phyloP scores from a whole-genome alignment of 495 filamentous ascomycete genomes.

The Neurospora terricola region DNA sequence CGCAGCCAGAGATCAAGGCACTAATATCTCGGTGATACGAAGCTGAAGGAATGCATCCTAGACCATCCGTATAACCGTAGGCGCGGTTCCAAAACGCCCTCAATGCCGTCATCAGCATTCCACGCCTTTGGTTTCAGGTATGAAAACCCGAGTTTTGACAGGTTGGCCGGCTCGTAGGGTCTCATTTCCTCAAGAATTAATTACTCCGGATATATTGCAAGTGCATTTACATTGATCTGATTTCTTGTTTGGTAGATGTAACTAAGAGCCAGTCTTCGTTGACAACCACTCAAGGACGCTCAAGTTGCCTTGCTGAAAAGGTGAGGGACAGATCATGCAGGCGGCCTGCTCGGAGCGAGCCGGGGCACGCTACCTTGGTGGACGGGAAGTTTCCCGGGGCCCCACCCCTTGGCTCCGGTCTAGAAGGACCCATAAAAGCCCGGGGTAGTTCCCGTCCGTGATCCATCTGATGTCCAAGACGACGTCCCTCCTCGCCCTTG shows the following conservation, averaged over 20 bases:
- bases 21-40: background rate
- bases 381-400: background rate
- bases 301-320: background rate
- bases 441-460: background rate
- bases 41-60: background rate
- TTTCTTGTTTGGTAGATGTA: background rate
- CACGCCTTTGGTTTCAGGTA: background rate
- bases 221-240: background rate
- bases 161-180: background rate
- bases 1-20: background rate
- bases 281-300: background rate
- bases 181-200: background rate
- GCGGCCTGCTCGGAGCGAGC: background rate
- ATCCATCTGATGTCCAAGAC: background rate
- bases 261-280: background rate
- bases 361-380: background rate
- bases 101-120: background rate
- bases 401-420: background rate
- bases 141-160: background rate
- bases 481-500: background rate
- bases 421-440: background rate
- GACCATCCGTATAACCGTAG: background rate
- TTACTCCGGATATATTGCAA: background rate
- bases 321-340: background rate
- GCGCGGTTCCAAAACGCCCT: background rate